Percentiles rank a stretch among this genome's conserved stretches.
Conservation (phyloP, 2,329 filamentous ascomycete genomes). For the Colletotrichum filicis region DNA sequence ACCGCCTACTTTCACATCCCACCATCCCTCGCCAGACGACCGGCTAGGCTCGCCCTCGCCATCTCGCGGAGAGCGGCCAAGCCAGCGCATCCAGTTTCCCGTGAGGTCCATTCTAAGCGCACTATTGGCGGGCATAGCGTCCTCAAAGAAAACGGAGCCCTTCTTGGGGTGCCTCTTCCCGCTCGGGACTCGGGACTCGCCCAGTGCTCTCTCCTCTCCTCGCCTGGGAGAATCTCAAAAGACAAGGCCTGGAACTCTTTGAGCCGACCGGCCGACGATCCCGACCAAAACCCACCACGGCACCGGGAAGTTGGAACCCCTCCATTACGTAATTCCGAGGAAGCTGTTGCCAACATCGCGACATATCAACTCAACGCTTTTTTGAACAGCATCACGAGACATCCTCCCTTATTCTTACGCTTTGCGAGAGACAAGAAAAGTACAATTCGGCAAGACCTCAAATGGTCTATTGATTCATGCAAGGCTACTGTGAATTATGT, state of each 20-base stretch:
- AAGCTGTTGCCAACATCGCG: neutral
- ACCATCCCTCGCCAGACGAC: neutral
- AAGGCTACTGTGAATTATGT: constrained; percentile 30
- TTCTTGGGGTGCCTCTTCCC: no score
- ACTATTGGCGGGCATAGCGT: neutral
- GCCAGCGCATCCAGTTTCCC: constrained; percentile 16
- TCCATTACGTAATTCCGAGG: constrained; percentile 20
- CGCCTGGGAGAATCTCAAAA: no score
- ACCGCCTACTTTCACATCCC: neutral
- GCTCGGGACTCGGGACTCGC: neutral
- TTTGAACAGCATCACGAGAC: neutral
- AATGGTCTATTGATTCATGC: constrained; percentile 18
- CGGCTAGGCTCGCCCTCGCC: neutral
- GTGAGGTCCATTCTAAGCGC: neutral
- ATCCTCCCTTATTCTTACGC: no score
- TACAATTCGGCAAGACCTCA: neutral
- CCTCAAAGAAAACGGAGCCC: neutral
- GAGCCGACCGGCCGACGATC: constrained; percentile 30
- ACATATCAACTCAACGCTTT: neutral
- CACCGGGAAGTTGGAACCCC: neutral
- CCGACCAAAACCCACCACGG: neutral
- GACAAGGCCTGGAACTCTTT: constrained; percentile 20
- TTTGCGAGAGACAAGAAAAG: neutral
- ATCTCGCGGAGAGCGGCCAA: neutral
- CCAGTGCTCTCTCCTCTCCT: no score